These are phyloP conservation scores for Saccharomycopsis fermentans DNA, from an alignment of 805 yeast genomes.

Conservation along the genomic window DNA sequence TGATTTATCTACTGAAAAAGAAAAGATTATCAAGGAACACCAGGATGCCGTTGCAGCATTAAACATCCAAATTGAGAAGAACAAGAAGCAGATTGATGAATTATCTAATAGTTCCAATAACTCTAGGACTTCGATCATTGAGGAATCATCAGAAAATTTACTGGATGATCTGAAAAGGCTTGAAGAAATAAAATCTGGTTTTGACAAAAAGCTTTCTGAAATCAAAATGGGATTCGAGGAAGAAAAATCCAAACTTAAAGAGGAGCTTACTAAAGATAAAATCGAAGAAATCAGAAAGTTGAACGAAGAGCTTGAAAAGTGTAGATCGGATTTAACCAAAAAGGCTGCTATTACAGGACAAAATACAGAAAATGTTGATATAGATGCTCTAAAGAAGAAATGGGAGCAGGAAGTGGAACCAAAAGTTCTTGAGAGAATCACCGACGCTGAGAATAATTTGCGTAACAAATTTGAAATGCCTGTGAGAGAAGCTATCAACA, in stretches of 20 bases:
- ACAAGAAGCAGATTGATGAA: neutral
- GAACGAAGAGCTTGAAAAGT: conserved; percentile 2
- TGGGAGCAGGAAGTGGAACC: conserved; percentile 19
- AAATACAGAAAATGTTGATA: neutral
- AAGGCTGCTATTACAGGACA: neutral
- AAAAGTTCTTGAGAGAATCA: conserved; percentile 4
- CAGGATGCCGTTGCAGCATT: conserved; percentile 5
- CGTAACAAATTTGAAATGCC: conserved; percentile 18
- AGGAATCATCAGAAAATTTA: conserved; percentile 2
- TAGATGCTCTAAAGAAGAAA: conserved; percentile 11
- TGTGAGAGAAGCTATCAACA: conserved; percentile 16
- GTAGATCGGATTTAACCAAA: neutral
- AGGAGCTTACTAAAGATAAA: neutral
- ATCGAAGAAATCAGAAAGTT: conserved; percentile 5
- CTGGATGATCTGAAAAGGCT: conserved; percentile 14
- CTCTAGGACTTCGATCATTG: neutral
- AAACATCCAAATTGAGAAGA: conserved; percentile 5
- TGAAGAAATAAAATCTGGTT: conserved; percentile 3
- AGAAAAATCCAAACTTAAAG: conserved; percentile 5
- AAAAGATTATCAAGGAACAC: conserved; percentile 12
- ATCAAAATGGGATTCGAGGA: conserved; percentile 19
- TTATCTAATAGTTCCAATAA: neutral
- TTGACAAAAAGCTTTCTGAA: conserved; percentile 4
- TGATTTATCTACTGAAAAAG: conserved; percentile 15
- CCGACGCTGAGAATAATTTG: conserved; percentile 18